phyloP scores from a whole-genome alignment of 306 rosid genomes.

The Boehmeria nivea region DNA sequence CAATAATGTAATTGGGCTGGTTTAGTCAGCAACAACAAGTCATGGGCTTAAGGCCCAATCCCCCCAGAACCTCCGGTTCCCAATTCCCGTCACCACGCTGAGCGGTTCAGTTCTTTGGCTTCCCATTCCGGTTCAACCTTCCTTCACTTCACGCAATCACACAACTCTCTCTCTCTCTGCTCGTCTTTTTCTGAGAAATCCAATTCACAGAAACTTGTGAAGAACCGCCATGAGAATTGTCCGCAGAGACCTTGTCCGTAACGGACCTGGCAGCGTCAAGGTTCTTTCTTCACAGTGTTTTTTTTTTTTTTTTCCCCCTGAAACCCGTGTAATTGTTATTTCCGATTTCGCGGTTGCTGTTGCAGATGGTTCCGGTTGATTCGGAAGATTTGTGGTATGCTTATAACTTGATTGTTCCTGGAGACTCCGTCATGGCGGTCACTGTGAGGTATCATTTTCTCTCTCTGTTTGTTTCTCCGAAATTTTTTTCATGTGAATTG shows the following conservation, averaged over 20 bases:
- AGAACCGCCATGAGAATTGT: slow-evolving; percentile 63
- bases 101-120: too few relatives aligned
- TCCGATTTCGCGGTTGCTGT: slow-evolving; percentile 15
- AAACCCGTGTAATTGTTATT: slow-evolving; percentile 2
- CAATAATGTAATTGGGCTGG: too few relatives aligned
- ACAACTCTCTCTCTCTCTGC: background rate
- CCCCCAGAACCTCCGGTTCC: too few relatives aligned
- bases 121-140: too few relatives aligned
- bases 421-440: slow-evolving; percentile 76
- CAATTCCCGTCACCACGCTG: too few relatives aligned
- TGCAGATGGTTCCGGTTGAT: slow-evolving; percentile 85
- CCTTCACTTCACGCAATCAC: too few relatives aligned
- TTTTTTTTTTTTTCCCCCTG: too few relatives aligned
- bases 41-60: too few relatives aligned
- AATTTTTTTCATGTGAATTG: too few relatives aligned
- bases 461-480: background rate
- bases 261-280: slow-evolving; percentile 96
- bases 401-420: slow-evolving; percentile 79
- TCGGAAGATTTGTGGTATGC: slow-evolving; percentile 91
- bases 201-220: background rate
- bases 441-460: slow-evolving; percentile 59
- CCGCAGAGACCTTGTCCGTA: slow-evolving; percentile 47
- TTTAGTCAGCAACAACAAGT: background rate
- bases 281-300: slow-evolving; percentile 22
- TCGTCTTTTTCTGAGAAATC: too few relatives aligned